Base-by-base conservation (phyloP, 352 stramenopile genomes). In the Phytophthora pistaciae region DNA sequence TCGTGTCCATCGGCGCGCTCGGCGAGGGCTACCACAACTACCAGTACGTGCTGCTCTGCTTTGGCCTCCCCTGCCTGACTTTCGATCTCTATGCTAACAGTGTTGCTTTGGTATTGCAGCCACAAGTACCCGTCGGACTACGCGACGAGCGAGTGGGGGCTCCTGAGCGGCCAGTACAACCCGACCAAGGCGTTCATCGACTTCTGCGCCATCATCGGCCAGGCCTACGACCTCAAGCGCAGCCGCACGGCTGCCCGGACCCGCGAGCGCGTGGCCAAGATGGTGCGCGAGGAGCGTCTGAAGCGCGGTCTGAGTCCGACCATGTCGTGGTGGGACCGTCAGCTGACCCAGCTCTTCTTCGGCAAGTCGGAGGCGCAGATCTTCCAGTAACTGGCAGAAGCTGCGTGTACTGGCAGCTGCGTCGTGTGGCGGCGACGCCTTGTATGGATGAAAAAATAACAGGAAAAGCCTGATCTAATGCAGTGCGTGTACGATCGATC, bases 111-210 rank as follows among this genome's bases (percentile, higher is more conserved):
- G 49, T 2, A 57, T 9, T 86, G 56, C 67, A 91, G 85, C 82
- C 98, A 99, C 94, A 99, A 99, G 85, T 99, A 99, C 83, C 98
- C 98, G 40, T 98, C 96, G 66, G 98, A 99, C 84, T 99, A 99
- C 82, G 96, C 97, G 27, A 98, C 97, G 36, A 98, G 91, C 63
- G 98, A 99, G 87, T 99, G 97, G 83, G 98, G 98, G 23, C 86
- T 99, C 59, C 96, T 93, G 16, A 93, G 81, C 63, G 82, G 85
- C 66, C 98, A 99, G 74, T 99, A 97, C 83, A 99, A 99, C 80
- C 98, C 98, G 29, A 99, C 94, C 50, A 99, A 99, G 82, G 79
- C 98, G 18, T 97, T 99, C 81, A 99, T 99, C 82, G 97, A 99
- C 79, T 76, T 86, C 38, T 93, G 95, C 57, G 96, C 95, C 4